Percentiles rank a stretch among this genome's conserved stretches.
Evolutionary conservation across 768 basidiomycete species (phyloP).

Genomic region (Suillus subalutaceus): DNA sequence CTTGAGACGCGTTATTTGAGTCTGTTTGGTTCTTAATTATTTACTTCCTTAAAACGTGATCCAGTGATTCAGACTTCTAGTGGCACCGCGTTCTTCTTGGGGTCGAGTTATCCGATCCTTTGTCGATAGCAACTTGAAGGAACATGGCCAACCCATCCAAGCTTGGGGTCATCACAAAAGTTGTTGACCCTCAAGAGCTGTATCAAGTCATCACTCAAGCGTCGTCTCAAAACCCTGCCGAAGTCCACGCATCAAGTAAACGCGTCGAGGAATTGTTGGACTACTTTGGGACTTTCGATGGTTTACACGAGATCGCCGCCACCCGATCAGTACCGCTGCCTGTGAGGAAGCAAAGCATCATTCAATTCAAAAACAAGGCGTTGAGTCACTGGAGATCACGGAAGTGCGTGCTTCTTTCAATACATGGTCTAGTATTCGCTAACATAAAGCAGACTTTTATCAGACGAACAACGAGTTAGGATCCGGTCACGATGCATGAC

Average conservation of each 20-base stretch:
- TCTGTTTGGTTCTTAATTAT: constrained; percentile 26
- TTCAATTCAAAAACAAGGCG: constrained; percentile 87
- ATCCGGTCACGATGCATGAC: constrained; percentile 67
- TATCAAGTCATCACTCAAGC: constrained; percentile 67
- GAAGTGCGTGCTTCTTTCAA: constrained; percentile 50
- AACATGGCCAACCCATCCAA: constrained; percentile 25
- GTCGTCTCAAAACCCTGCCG: constrained; percentile 69
- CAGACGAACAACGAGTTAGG: constrained; percentile 64
- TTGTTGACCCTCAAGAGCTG: constrained; percentile 64
- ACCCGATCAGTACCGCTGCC: constrained; percentile 58
- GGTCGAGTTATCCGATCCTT: constrained; percentile 13
- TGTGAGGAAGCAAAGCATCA: constrained; percentile 80
- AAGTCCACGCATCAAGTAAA: constrained; percentile 50
- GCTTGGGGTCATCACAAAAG: constrained; percentile 23
- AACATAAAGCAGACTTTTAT: constrained; percentile 54
- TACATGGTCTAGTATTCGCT: constrained; percentile 12
- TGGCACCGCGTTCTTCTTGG: constrained; percentile 1
- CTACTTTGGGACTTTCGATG: constrained; percentile 70
- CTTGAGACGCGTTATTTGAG: constrained; percentile 51
- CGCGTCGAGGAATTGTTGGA: constrained; percentile 71
- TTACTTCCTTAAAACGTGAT: constrained; percentile 14
- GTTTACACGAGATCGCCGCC: constrained; percentile 73
- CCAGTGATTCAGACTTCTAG: background rate
- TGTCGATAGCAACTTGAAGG: constrained; percentile 6
- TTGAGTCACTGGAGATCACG: constrained; percentile 75